Base-by-base conservation (phyloP, 768 basidiomycete species). In the Trichaptum fuscoviolaceum region DNA sequence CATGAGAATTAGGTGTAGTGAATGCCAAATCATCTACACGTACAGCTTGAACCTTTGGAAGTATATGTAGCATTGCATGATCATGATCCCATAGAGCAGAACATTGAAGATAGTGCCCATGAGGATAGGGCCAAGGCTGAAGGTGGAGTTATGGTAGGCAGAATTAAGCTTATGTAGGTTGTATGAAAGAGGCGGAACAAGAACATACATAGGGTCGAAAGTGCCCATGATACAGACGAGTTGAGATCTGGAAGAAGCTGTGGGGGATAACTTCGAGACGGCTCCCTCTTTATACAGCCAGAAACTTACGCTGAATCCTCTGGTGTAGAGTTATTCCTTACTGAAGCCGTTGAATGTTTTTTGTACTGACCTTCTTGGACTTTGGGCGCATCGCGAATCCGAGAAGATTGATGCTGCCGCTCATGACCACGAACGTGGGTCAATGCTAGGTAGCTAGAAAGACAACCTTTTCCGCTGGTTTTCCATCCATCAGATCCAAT, bases 101-200 rank as follows among this genome's bases (percentile, higher is more conserved):
- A 58, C 62, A 34, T 69, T 66, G 66, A 69, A 23, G 23, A 69
- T 52, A 1, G 64, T 65, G 8, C 65, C 68, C n/a, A 69, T 66
- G 63, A 69, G 63, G 35, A 69, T 64, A 18, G 68, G 68, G 3
- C 68, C 68, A 57, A 64, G 61, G 58, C 68, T 68, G 66, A 20
- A 65, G 25, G 66, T 67, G 18, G 62, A 63, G 10, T 12, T 20
- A 12, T 5, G 10, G 15, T 20, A 52, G 2, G 10, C 12, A 52
- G n/a, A 52, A 52, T 15, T 15, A 52, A 52, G 5, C 20, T 12
- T 52, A 4, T 2, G 42, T 15, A 4, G 20, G 42, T 15, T 12
- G 3, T 15, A 15, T 52, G 10, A 52, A 15, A 12, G 15, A 52
- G 15, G 12, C 10, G 15, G 42, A 52, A 5, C 12, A 52, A 52